Evolutionary conservation across 345 rosid genomes (phyloP), one percentile per base, ranked within the genome.

Genomic region (Geranium rotundifolium): DNA sequence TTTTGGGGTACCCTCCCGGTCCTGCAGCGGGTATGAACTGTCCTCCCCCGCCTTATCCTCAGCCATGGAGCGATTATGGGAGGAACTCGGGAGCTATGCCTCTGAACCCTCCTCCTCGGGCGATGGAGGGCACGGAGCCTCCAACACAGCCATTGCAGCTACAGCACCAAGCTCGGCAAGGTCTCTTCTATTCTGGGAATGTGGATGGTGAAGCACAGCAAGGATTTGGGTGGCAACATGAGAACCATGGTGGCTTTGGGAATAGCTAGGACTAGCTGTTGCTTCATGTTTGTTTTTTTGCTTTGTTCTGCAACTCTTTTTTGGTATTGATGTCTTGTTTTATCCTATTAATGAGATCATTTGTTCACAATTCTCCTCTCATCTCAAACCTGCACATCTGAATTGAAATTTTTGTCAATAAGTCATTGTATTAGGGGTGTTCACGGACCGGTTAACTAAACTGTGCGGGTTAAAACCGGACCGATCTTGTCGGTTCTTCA

Each of bases 211-310:
- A 86, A 2, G 75, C 82, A 31, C 27, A 23, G 27, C 93, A 76
- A 57, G 79, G 74, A 64, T 86, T 71, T 41, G 88, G 91, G 37
- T 91, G 96, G 91, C 85, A 78, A 58, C 90, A 85, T 58, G 93
- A 87, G 73, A 85, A 77, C 57, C 91, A 75, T 31, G 96, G 86
- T 66, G 77, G 87, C n/a, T 82, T 73, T 54, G 91, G 85, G 55
- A 73, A 67, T 61, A 59, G 79, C 67, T 85, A 78, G 55, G 89
- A 85, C 17, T 83, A 82, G 76, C 41, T 46, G 59, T 58, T 58
- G 41, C 20, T 20, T 60, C 54, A 20, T 69, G 49, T 68, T 23
- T 23, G 27, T 23, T 23, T 2, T 23, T 23, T 23, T 2, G 1
- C 27, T 23, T 23, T 23, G 27, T 23, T 23, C 27, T 23, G 27